These are phyloP conservation scores for Seiridium cupressi DNA, from an alignment of 2,329 filamentous ascomycete genomes.

Conservation along the genomic window DNA sequence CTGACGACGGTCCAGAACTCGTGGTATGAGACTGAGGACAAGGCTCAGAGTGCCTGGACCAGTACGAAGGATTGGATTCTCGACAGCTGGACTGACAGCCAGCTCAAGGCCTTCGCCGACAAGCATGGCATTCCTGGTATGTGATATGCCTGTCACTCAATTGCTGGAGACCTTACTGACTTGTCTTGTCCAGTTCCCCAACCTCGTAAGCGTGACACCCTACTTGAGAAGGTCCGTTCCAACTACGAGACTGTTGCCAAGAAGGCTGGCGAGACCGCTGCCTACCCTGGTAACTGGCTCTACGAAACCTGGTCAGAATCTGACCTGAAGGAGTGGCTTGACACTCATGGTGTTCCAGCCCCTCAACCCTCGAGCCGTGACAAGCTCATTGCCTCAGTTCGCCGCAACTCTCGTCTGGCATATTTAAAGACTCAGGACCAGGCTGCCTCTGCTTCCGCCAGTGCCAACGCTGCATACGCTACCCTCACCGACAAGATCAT, in stretches of 20 bases:
- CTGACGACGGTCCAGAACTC: slow-evolving; percentile 66
- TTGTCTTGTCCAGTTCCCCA: slow-evolving; percentile 60
- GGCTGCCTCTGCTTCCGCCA: slow-evolving; percentile 59
- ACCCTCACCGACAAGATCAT: slow-evolving; percentile 81
- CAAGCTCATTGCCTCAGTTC: slow-evolving; percentile 82
- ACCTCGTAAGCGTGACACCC: slow-evolving; percentile 78
- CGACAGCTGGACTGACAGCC: slow-evolving; percentile 91
- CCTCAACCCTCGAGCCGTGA: slow-evolving; percentile 79
- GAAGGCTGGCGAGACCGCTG: slow-evolving; percentile 68
- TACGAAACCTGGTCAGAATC: slow-evolving; percentile 91
- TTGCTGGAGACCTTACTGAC: neutral
- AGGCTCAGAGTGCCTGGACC: slow-evolving; percentile 67
- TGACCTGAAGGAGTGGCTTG: slow-evolving; percentile 90
- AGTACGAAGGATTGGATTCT: slow-evolving; percentile 89
- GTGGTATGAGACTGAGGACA: slow-evolving; percentile 80
- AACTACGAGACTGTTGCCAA: slow-evolving; percentile 79
- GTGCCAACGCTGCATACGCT: slow-evolving; percentile 67
- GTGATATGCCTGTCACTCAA: slow-evolving; percentile 9
- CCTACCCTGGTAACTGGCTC: slow-evolving; percentile 95
- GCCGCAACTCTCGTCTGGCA: slow-evolving; percentile 83
- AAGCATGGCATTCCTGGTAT: slow-evolving; percentile 75
- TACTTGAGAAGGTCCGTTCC: slow-evolving; percentile 74
- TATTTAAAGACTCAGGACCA: slow-evolving; percentile 66
- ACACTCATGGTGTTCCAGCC: slow-evolving; percentile 79
- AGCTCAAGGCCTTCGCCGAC: slow-evolving; percentile 91